These are phyloP conservation scores for Oemleria cerasiformis DNA, from an alignment of 306 rosid genomes.

Conservation along the genomic window DNA sequence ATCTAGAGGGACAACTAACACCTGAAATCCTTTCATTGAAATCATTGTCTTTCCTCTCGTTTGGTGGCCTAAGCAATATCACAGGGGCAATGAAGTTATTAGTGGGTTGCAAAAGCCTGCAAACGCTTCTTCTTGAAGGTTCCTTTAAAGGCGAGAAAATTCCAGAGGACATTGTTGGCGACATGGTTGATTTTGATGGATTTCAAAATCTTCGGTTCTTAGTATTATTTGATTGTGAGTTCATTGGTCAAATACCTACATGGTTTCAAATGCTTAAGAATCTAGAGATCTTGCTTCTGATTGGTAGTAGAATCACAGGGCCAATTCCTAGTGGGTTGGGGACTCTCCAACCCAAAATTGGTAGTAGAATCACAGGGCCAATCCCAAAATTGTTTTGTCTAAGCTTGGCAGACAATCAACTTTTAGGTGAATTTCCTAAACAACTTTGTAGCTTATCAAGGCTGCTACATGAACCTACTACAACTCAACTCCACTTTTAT, in stretches of 20 bases:
- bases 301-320: too few species aligned
- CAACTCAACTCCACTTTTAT: neutral
- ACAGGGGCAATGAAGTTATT: too few species aligned
- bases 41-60: neutral
- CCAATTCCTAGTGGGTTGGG: neutral
- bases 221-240: neutral
- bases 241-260: neutral
- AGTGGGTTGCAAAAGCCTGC: neutral
- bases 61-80: too few species aligned
- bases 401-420: rapidly evolving
- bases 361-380: neutral
- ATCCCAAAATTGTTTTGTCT: neutral
- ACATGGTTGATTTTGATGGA: neutral
- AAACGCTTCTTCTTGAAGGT: rapidly evolving
- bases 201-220: neutral
- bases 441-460: neutral
- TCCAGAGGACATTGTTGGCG: neutral
- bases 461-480: neutral
- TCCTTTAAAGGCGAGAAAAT: neutral
- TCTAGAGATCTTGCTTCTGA: neutral
- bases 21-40: neutral
- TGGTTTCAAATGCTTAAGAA: neutral
- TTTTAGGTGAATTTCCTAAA: neutral
- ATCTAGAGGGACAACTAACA: neutral
- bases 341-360: too few species aligned